Evolutionary conservation across 2,329 filamentous ascomycete species (phyloP), one percentile per base, ranked within the genome.

Genomic region (Ceratocystis albifundus): DNA sequence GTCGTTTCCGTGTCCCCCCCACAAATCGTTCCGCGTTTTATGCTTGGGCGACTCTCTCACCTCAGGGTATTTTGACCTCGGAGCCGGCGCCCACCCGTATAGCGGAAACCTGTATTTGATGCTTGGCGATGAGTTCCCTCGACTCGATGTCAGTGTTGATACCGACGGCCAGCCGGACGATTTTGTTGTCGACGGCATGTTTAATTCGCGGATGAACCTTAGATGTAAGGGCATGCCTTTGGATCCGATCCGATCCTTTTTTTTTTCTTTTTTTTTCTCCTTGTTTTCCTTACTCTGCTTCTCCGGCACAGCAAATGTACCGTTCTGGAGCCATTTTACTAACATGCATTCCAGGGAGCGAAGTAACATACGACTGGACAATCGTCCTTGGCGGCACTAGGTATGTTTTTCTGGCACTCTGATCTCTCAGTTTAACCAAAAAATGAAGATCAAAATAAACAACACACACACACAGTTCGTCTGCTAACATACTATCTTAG

Each of bases 11-110:
- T 36, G 50, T n/a, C 20, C 41, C 8, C 36, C 32, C 22, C 48
- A 45, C 32, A 72, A 71, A 65, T 73, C 75, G 36, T 76, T 84
- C 32, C 77, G 79, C 71, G 80, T 87, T 71, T 79, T 87, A 68
- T 86, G 84, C 76, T 84, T 87, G 73, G 84, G 84, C 73, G 79
- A 86, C 77, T 86, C 83, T 48, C 79, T 88, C 59, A 87, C 85
- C 4, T 78, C 77, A 12, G 85, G 85, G 53, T 85, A 76, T 72
- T 75, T 77, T 36, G 66, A 59, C 48, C 74, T 70, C 59, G 82
- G 80, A 22, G 63, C 74, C 15, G 71, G 68, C 63, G 76, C 75
- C 57, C 78, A 82, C 68, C 83, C 85, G 0, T 88, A 88, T 74
- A 77, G 78, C 4, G 71, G 73, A 28, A 76, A 75, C 66, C 75